Conservation (phyloP, 495 filamentous ascomycete species). For the Parachaetomium inaequale region DNA sequence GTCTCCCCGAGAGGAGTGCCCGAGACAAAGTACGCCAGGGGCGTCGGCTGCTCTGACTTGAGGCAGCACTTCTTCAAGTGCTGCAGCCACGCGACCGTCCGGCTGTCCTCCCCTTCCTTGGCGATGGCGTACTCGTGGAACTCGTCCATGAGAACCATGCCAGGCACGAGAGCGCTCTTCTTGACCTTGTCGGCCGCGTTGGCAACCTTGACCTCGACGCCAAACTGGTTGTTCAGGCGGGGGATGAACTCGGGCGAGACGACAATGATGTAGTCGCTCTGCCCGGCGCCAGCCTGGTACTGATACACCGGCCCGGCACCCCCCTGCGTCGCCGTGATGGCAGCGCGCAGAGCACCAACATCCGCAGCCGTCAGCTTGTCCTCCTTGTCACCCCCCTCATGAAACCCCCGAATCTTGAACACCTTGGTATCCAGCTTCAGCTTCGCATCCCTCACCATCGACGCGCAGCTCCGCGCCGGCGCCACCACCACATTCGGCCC, state of each 20-base stretch:
- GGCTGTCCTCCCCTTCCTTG: not conserved
- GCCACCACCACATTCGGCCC: constrained; percentile 26
- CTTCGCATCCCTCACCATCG: constrained; percentile 23
- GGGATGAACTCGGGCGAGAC: constrained; percentile 13
- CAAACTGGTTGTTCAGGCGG: constrained; percentile 5
- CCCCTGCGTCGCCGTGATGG: not conserved
- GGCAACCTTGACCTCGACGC: constrained; percentile 4
- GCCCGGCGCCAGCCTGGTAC: constrained; percentile 6
- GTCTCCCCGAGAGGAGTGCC: constrained; percentile 28
- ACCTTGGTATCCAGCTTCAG: constrained; percentile 24
- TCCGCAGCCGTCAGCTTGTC: constrained; percentile 18
- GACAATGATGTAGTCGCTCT: constrained; percentile 25
- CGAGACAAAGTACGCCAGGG: constrained; percentile 28
- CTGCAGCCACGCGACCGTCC: constrained; percentile 22
- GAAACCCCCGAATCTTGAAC: constrained; percentile 19
- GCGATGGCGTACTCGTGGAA: constrained; percentile 27
- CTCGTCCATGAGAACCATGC: constrained; percentile 30
- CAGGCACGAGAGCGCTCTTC: constrained; percentile 22
- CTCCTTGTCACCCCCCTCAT: constrained; percentile 12
- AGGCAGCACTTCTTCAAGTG: constrained; percentile 15
- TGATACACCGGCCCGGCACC: not conserved
- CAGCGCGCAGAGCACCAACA: constrained; percentile 6
- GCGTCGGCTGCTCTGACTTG: not conserved
- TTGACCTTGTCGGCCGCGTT: not conserved
- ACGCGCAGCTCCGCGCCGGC: constrained; percentile 16